phyloP scores from a whole-genome alignment of 768 basidiomycete genomes.

The Phallus indusiatus region DNA sequence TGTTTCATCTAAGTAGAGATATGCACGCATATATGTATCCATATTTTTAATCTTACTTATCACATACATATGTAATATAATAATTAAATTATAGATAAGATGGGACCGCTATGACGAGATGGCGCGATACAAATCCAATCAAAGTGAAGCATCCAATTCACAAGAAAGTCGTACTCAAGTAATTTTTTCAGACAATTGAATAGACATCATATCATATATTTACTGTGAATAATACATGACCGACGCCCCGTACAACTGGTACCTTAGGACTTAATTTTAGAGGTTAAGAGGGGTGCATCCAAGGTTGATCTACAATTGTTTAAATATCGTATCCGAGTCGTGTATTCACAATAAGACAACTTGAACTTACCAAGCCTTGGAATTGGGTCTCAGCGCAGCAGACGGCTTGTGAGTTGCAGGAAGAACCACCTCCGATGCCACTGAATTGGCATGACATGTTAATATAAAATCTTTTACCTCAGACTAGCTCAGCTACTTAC shows the following conservation, averaged over 20 bases:
- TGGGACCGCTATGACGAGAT: too few relatives aligned
- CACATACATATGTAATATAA: background rate
- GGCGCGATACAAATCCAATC: too few relatives aligned
- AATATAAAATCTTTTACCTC: background rate
- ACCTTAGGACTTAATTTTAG: too few relatives aligned
- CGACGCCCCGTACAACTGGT: too few relatives aligned
- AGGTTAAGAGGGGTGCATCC: too few relatives aligned
- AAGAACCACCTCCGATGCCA: background rate
- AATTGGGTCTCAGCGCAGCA: background rate
- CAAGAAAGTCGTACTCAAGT: too few relatives aligned
- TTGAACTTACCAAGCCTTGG: background rate
- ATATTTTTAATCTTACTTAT: background rate
- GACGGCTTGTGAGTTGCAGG: background rate
- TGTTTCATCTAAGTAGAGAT: background rate
- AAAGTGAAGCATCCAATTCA: too few relatives aligned
- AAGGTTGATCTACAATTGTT: too few relatives aligned
- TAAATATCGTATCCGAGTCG: too few relatives aligned
- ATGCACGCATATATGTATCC: background rate
- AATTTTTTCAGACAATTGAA: too few relatives aligned
- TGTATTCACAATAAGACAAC: background rate
- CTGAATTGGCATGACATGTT: background rate
- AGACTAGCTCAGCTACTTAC: background rate
- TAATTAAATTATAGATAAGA: background rate
- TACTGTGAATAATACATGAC: too few relatives aligned
- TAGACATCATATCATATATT: too few relatives aligned